Percentiles rank a stretch among this genome's conserved stretches.
These are phyloP conservation scores for Narthecium ossifragum DNA, from an alignment of 106 monocot species.

Conservation along the genomic window DNA sequence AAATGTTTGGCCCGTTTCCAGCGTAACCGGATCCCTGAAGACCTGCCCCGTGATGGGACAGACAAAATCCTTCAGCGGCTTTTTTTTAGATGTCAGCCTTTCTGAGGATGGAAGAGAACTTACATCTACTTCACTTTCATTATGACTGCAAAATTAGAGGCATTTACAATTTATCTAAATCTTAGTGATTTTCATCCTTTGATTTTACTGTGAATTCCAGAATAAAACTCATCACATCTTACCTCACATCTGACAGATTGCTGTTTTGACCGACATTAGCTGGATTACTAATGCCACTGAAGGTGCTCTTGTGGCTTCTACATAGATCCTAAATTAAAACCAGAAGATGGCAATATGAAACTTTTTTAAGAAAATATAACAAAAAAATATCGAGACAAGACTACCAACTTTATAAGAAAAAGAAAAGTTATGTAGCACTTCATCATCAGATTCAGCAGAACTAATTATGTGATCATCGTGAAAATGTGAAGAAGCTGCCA, in stretches of 20 bases:
- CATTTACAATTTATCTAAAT: no score
- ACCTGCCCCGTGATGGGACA: slow-evolving; percentile 54
- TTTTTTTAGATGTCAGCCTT: slow-evolving; percentile 14
- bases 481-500: slow-evolving; percentile 7
- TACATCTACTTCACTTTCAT: slow-evolving; percentile 27
- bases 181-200: no score
- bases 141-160: slow-evolving; percentile 17
- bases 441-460: slow-evolving; percentile 13
- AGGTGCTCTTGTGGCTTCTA: slow-evolving; percentile 13
- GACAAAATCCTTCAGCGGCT: slow-evolving; percentile 53
- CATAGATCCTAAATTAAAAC: not conserved
- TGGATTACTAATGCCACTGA: not conserved
- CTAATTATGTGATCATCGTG: not conserved
- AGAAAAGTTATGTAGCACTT: slow-evolving; percentile 11
- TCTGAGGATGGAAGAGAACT: slow-evolving; percentile 22
- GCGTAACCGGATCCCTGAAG: slow-evolving; percentile 47
- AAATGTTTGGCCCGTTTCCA: slow-evolving; percentile 56
- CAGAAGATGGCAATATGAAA: not conserved
- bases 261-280: not conserved
- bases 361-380: not conserved
- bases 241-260: slow-evolving; percentile 22
- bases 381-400: not conserved
- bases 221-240: slow-evolving; percentile 7
- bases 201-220: no score
- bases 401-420: slow-evolving; percentile 1